Percentiles rank a stretch among this genome's conserved stretches.
Conservation (phyloP, 495 filamentous ascomycete genomes). For the Pyronema omphalodes region DNA sequence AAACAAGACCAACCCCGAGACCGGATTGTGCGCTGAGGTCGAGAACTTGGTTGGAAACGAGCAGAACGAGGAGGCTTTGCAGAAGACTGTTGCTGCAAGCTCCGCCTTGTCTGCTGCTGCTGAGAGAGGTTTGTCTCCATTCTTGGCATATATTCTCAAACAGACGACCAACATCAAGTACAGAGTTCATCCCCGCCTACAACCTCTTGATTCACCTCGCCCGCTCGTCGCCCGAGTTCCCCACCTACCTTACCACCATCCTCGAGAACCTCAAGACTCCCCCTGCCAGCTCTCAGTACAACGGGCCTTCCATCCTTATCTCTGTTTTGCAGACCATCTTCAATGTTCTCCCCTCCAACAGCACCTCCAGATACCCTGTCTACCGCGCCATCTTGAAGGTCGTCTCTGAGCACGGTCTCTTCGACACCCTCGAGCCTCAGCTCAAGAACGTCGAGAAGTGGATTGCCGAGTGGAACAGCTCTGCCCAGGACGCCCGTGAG, state of each 20-base stretch:
- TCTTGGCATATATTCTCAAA: not conserved
- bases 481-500: slow-evolving; percentile 62
- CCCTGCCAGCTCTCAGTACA: slow-evolving; percentile 62
- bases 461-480: slow-evolving; percentile 67
- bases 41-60: slow-evolving; percentile 43
- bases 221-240: slow-evolving; percentile 59
- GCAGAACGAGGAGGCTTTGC: slow-evolving; percentile 68
- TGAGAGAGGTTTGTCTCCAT: slow-evolving; percentile 49
- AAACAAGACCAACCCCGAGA: slow-evolving; percentile 6
- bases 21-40: slow-evolving; percentile 12
- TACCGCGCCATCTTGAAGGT: slow-evolving; percentile 67
- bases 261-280: slow-evolving; percentile 77
- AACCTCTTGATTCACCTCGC: slow-evolving; percentile 90
- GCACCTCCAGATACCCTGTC: slow-evolving; percentile 71
- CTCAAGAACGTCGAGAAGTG: slow-evolving; percentile 62
- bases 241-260: slow-evolving; percentile 68
- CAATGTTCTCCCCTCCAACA: slow-evolving; percentile 65
- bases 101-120: slow-evolving; percentile 56
- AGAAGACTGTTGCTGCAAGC: slow-evolving; percentile 66
- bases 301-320: slow-evolving; percentile 68
- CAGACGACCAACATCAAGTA: not conserved
- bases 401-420: slow-evolving; percentile 51
- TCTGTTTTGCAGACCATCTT: slow-evolving; percentile 85
- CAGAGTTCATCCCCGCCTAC: slow-evolving; percentile 83
- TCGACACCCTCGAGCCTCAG: slow-evolving; percentile 61